phyloP scores from a whole-genome alignment of 2,329 filamentous ascomycete genomes.

The Decorospora gaudefroyi region DNA sequence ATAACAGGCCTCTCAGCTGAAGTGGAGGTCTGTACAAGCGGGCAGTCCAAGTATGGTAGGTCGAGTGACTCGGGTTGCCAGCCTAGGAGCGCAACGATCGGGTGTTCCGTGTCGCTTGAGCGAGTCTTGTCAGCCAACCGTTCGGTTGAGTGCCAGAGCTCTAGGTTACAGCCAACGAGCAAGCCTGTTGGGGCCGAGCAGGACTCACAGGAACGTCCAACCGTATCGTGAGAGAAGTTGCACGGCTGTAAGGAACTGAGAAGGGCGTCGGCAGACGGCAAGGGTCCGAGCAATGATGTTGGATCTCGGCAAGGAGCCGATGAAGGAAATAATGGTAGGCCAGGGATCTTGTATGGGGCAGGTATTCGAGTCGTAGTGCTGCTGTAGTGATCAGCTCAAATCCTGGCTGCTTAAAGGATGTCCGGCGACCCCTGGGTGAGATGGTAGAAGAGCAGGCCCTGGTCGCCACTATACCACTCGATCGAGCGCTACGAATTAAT shows the following conservation, averaged over 20 bases:
- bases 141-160: slow-evolving; percentile 17
- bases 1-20: slow-evolving; percentile 32
- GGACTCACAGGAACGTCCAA: slow-evolving; percentile 15
- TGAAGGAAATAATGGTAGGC: slow-evolving; percentile 17
- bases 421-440: slow-evolving; percentile 30
- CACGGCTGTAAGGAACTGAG: slow-evolving; percentile 25
- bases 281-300: slow-evolving; percentile 21
- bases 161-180: slow-evolving; percentile 13
- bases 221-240: slow-evolving; percentile 23
- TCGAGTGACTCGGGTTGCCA: slow-evolving; percentile 30
- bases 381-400: slow-evolving; percentile 36
- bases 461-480: slow-evolving; percentile 37
- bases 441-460: slow-evolving; percentile 27
- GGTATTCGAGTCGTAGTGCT: slow-evolving; percentile 33
- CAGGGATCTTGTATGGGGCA: slow-evolving; percentile 19
- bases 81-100: slow-evolving; percentile 27
- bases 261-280: slow-evolving; percentile 24
- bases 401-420: slow-evolving; percentile 25
- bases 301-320: slow-evolving; percentile 24
- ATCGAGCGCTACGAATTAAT: slow-evolving; percentile 23
- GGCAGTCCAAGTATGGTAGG: slow-evolving; percentile 27
- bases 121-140: slow-evolving; percentile 28
- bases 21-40: slow-evolving; percentile 31
- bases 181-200: slow-evolving; percentile 6
- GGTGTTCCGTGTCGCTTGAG: slow-evolving; percentile 35